Evolutionary conservation across 306 rosid genomes (phyloP).

Genomic region (Ziziphus jujuba): DNA sequence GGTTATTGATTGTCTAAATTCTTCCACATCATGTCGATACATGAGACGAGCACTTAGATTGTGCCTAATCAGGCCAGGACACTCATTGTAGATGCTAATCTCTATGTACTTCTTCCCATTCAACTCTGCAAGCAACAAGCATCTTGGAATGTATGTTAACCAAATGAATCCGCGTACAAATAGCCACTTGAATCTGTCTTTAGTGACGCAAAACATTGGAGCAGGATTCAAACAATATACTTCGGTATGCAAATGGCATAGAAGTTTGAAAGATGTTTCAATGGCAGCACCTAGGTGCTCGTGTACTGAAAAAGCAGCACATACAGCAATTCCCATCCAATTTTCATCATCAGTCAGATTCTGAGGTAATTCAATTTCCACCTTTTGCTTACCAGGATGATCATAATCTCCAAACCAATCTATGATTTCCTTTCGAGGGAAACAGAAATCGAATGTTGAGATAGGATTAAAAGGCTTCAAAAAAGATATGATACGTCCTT

Average conservation of each 20-base stretch:
- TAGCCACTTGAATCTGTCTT: background rate
- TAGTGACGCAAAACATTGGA: background rate
- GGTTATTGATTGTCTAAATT: background rate
- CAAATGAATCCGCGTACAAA: conserved; percentile 5
- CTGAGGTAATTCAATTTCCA: background rate
- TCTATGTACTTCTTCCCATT: background rate
- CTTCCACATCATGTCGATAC: background rate
- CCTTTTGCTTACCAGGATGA: background rate
- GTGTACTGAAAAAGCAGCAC: conserved; percentile 9
- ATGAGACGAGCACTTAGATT: background rate
- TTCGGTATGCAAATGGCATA: conserved; percentile 1
- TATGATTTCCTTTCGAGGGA: background rate
- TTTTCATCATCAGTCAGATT: background rate
- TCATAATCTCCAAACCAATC: background rate
- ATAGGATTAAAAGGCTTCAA: background rate
- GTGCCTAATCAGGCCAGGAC: background rate
- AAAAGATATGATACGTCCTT: background rate
- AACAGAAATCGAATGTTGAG: background rate
- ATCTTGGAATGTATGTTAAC: conserved; percentile 11
- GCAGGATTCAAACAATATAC: conserved; percentile 16
- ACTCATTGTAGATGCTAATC: background rate
- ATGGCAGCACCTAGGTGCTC: background rate
- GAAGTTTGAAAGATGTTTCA: background rate
- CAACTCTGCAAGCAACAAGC: background rate
- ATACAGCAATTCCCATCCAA: conserved; percentile 12